phyloP scores from a whole-genome alignment of 2,329 filamentous ascomycete genomes.

The Diplodia corticola region DNA sequence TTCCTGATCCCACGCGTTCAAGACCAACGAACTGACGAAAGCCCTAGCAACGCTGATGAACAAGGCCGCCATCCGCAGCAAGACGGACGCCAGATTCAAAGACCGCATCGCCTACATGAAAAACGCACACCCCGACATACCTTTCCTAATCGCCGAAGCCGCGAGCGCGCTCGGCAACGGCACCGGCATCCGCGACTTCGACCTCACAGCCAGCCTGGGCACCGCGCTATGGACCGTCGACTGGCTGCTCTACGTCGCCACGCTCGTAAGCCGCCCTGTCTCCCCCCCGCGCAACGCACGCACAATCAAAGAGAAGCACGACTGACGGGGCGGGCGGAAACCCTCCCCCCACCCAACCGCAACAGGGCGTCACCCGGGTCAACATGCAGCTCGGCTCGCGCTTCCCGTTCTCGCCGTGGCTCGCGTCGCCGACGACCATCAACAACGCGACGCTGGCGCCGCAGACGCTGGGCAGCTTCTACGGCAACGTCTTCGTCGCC shows the following conservation, averaged over 20 bases:
- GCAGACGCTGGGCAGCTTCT: conserved; percentile 19
- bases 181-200: conserved; percentile 13
- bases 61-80: background rate
- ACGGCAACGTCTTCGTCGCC: conserved; percentile 14
- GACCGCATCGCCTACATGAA: conserved; percentile 17
- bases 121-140: background rate
- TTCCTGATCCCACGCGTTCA: accelerated
- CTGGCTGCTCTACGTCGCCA: conserved; percentile 11
- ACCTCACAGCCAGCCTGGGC: conserved; percentile 13
- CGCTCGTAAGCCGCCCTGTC: background rate
- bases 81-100: background rate
- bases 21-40: background rate
- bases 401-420: conserved; percentile 14
- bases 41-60: conserved; percentile 17
- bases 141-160: conserved; percentile 12
- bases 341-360: background rate
- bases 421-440: background rate
- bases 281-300: no score
- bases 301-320: no score
- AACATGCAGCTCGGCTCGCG: conserved; percentile 17
- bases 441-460: background rate
- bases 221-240: conserved; percentile 18
- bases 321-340: no score
- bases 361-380: conserved; percentile 8
- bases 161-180: background rate